Base-by-base conservation (phyloP, 2,329 filamentous ascomycete species). In the Aureobasidium sp. region DNA sequence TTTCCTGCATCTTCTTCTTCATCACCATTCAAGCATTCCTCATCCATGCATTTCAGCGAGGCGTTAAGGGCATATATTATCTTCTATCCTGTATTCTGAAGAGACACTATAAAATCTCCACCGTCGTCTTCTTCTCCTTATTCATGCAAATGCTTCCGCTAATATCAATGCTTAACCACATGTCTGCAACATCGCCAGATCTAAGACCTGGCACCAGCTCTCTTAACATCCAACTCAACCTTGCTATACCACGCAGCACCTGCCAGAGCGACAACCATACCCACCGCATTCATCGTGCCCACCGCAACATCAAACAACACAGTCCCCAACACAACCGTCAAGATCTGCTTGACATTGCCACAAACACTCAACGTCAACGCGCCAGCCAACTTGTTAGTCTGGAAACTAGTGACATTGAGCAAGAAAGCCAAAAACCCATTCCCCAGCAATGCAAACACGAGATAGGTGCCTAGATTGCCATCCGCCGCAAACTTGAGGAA, bases 241-340 rank as follows among this genome's bases (percentile, higher is more conserved):
- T 80, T 80, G 72, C 81, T 83, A 74, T 85, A 85, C 71, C 81
- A 81, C 17, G 77, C 82, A 5, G 82, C 83, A 41, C 83, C 83
- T 9, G 75, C 66, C 71, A 85, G 76, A 5, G 83, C 83, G 25
- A 84, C 74, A 20, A 73, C 65, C 79, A 84, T 84, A 45, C 66
- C 83, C 15, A 81, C 66, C 15, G 81, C 82, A 70, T 85, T 85
- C 67, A 76, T 61, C 22, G 64, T 51, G 8, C 66, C 66, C 6
- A 74, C 67, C 27, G 66, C 56, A n/a, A 75, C 70, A 49, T 70
- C 66, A 67, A 74, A 75, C 25, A 74, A 62, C 4, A 74, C 64
- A 22, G 74, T 73, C 9, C 72, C 73, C 52, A 75, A 66, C 5
- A 72, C 45, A 44, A 75, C 73, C 4, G 73, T 75, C 57, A 75